Conservation (phyloP, 148 eudicot genomes). For the Chenopodium album region DNA sequence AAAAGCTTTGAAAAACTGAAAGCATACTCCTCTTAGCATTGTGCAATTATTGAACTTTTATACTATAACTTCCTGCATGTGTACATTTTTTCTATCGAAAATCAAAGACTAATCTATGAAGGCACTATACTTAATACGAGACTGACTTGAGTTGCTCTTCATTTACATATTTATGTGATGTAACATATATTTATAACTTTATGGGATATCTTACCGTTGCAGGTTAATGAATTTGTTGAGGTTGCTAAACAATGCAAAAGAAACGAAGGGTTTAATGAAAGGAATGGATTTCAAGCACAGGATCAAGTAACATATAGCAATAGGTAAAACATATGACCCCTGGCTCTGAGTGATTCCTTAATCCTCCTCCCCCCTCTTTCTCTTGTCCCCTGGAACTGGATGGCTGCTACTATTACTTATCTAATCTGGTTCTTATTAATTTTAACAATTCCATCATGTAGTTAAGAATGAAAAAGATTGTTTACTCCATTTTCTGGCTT, state of each 20-base stretch:
- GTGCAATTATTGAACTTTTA: background rate
- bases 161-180: background rate
- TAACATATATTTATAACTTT: background rate
- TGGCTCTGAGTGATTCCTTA: background rate
- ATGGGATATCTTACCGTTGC: background rate
- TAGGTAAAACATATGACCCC: constrained; percentile 25
- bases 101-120: background rate
- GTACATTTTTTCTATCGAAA: no score
- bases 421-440: background rate
- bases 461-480: background rate
- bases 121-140: background rate
- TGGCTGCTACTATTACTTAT: background rate
- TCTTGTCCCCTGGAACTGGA: background rate
- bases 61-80: background rate
- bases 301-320: constrained; percentile 32
- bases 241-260: constrained; percentile 29
- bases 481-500: background rate
- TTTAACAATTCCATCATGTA: background rate
- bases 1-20: background rate
- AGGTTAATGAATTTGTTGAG: constrained; percentile 41
- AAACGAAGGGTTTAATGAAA: constrained; percentile 11
- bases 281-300: constrained; percentile 20
- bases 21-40: background rate
- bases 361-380: no score
- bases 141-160: background rate